Conservation (phyloP, 2,329 filamentous ascomycete species). For the Pseudogymnoascus sp. region DNA sequence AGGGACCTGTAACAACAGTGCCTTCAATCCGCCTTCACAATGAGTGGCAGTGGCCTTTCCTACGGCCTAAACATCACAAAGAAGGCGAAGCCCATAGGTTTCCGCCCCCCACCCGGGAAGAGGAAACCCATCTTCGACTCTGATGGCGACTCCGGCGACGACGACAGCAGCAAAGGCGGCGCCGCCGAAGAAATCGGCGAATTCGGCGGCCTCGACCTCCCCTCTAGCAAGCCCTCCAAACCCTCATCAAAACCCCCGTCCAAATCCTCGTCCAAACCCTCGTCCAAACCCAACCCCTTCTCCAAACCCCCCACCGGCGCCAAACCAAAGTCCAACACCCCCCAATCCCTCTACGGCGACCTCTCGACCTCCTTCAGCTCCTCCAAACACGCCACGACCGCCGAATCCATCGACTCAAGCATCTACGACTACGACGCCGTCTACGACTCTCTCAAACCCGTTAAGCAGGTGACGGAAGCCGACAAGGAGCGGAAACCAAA, state of each 20-base stretch:
- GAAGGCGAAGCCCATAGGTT: slow-evolving; percentile 39
- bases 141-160: slow-evolving; percentile 50
- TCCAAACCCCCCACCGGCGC: slow-evolving; percentile 45
- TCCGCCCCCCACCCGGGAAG: slow-evolving; percentile 43
- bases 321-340: slow-evolving; percentile 14
- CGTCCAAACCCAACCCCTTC: slow-evolving; percentile 53
- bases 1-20: neutral
- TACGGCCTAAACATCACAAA: slow-evolving; percentile 56
- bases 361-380: slow-evolving; percentile 59
- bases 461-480: slow-evolving; percentile 48
- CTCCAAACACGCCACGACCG: slow-evolving; percentile 56
- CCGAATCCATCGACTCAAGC: slow-evolving; percentile 60
- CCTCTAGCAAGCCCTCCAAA: slow-evolving; percentile 45
- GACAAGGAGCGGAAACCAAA: slow-evolving; percentile 60
- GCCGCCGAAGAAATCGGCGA: slow-evolving; percentile 52
- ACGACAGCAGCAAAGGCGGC: slow-evolving; percentile 29
- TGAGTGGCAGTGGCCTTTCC: slow-evolving; percentile 36
- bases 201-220: slow-evolving; percentile 41
- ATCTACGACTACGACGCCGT: slow-evolving; percentile 83
- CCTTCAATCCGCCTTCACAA: slow-evolving; percentile 15
- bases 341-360: slow-evolving; percentile 44
- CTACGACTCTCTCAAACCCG: slow-evolving; percentile 68
- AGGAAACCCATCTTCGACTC: slow-evolving; percentile 53
- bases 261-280: slow-evolving; percentile 68
- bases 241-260: slow-evolving; percentile 60